A percentile compares a stretch with the other conserved stretches of the same genome.
Evolutionary conservation across 257 asterid genomes (phyloP).

Genomic region (Apocynum venetum): DNA sequence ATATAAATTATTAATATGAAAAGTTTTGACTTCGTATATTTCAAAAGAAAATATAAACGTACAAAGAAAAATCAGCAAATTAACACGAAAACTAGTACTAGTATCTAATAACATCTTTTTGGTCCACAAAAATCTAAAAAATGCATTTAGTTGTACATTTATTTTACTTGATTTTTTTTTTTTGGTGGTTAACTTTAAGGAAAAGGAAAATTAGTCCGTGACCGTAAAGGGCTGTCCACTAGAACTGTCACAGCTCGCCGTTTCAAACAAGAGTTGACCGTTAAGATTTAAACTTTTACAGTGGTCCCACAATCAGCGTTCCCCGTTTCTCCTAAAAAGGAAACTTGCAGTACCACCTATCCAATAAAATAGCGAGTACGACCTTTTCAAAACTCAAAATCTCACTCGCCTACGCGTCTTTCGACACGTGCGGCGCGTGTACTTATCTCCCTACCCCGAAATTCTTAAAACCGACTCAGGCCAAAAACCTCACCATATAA

Average conservation of each 20-base stretch:
- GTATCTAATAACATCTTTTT: too few relatives aligned
- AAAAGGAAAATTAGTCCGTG: too few relatives aligned
- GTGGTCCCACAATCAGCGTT: background rate
- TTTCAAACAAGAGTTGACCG: background rate
- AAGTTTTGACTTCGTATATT: too few relatives aligned
- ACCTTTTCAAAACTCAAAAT: background rate
- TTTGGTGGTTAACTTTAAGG: too few relatives aligned
- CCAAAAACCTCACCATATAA: background rate
- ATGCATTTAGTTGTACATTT: too few relatives aligned
- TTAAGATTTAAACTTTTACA: background rate
- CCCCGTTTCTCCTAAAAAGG: background rate
- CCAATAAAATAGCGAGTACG: conserved; percentile 5
- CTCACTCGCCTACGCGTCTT: background rate
- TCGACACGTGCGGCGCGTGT: background rate
- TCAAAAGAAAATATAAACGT: too few relatives aligned
- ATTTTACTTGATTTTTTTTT: too few relatives aligned
- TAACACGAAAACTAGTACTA: too few relatives aligned
- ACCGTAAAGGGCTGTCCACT: background rate
- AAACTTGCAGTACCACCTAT: background rate
- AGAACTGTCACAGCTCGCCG: background rate
- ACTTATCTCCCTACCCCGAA: background rate
- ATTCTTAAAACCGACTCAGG: background rate
- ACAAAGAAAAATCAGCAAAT: too few relatives aligned
- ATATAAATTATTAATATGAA: too few relatives aligned
- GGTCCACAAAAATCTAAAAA: too few relatives aligned